phyloP scores from a whole-genome alignment of 2,329 filamentous ascomycete genomes.

The Nemania abortiva region DNA sequence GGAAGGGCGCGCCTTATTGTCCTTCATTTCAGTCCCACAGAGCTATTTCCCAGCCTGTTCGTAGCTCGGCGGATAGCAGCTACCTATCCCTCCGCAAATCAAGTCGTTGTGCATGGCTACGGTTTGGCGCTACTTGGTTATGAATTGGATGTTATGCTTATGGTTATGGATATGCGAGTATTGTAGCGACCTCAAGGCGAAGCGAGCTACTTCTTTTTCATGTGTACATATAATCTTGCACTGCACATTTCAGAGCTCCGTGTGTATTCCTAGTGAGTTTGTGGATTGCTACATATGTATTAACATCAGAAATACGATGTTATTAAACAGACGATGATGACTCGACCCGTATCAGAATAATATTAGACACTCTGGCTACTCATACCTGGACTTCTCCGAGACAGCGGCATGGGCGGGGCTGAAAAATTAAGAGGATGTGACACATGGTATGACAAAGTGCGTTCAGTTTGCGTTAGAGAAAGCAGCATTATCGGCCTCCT shows the following conservation, averaged over 20 bases:
- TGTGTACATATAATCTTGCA: not conserved
- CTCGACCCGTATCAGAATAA: not conserved
- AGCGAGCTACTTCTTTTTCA: constrained; percentile 24
- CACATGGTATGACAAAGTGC: not conserved
- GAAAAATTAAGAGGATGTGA: not conserved
- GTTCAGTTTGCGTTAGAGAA: not conserved
- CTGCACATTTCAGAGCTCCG: not conserved
- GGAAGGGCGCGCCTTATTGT: constrained; percentile 22
- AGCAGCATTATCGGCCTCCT: not conserved
- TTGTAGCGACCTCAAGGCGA: constrained; percentile 4
- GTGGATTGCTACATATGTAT: not conserved
- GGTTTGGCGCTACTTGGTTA: constrained; percentile 5
- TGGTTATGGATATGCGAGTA: constrained; percentile 3
- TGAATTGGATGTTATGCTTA: constrained; percentile 17
- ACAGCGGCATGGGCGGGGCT: not conserved
- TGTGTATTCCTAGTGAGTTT: not conserved
- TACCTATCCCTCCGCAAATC: not conserved
- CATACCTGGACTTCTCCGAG: not conserved
- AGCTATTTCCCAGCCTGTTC: not conserved
- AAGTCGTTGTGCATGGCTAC: not conserved
- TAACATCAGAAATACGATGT: not conserved
- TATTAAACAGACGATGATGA: not conserved
- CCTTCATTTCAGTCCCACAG: not conserved
- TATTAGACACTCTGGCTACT: not conserved
- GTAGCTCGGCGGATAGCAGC: not conserved